Evolutionary conservation across 1,284 basidiomycete genomes (phyloP), one percentile per base, ranked within the genome.

Genomic region (Lentinula novae-zelandiae): DNA sequence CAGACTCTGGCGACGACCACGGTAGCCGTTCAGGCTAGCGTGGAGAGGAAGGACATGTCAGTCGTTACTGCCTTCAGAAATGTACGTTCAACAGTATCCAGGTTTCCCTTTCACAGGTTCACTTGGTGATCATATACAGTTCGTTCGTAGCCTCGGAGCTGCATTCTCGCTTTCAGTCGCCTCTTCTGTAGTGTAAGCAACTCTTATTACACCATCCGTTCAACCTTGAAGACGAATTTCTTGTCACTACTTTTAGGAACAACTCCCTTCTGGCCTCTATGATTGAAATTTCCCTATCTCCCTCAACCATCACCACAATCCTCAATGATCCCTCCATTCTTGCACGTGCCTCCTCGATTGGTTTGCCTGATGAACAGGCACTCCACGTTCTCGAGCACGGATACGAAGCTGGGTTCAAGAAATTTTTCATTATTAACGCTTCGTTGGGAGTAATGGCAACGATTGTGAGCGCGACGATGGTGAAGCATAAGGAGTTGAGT

Each of bases 11-110:
- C 85, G 70, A 85, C 84, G 0, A 84, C 83, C 0, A 85, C 85
- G 0, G 81, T 90, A 1, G 87, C 87, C 0, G 86, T 83, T 5
- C 88, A 90, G 67, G 86, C 87, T 0, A 87, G 86, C 22, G 89
- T 90, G 0, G 71, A 82, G 0, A 72, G 87, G 22, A 75, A 76
- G 48, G 87, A 90, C 61, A 85, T 90, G 81, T 84, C 86, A 1
- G 87, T 89, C 5, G 87, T 89, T 1, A 90, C 89, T 0, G 82
- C 83, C 0, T 81, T 86, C 52, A 78, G 88, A 34, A 90, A 89
- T 67, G 84, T 84, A 61, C 57, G 78, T 69, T 36, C n/a, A 36
- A 36, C n/a, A 15, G 51, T 53, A 8, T 53, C 27, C 27, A 27
- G 2, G 3, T 12, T 39, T 54, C 20, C 22, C 53, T 5, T 20